Evolutionary conservation across 2,329 filamentous ascomycete species (phyloP).

Genomic region (Fusarium agapanthi): DNA sequence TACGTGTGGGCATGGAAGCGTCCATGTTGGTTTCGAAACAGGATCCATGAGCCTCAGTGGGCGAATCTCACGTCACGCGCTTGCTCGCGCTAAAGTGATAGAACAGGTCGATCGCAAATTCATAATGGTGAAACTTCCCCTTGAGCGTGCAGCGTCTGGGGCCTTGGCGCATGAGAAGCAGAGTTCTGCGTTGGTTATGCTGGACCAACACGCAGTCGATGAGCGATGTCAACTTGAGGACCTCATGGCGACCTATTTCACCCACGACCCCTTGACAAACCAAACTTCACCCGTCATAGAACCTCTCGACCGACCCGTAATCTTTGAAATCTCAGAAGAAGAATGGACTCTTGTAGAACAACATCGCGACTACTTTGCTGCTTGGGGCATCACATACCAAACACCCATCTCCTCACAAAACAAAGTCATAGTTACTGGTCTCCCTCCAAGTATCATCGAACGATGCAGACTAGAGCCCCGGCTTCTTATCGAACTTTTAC

Average conservation of each 20-base stretch:
- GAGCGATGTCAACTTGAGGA: constrained; percentile 83
- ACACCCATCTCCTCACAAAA: constrained; percentile 37
- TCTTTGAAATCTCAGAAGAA: constrained; percentile 69
- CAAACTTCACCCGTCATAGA: constrained; percentile 45
- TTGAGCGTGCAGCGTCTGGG: constrained; percentile 12
- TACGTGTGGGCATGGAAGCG: constrained; percentile 8
- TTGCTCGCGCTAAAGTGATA: constrained; percentile 72
- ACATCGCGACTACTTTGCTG: constrained; percentile 65
- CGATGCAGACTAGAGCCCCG: constrained; percentile 77
- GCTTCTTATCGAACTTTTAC: constrained; percentile 76
- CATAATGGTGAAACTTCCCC: constrained; percentile 72
- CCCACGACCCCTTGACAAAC: not conserved
- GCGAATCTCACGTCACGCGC: constrained; percentile 68
- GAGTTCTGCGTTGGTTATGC: constrained; percentile 71
- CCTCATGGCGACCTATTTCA: constrained; percentile 68
- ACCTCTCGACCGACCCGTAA: constrained; percentile 61
- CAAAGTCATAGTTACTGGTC: constrained; percentile 59
- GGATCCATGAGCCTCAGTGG: constrained; percentile 46
- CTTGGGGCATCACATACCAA: constrained; percentile 79
- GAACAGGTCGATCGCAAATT: constrained; percentile 92
- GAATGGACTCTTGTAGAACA: constrained; percentile 69
- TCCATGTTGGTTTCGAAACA: constrained; percentile 43
- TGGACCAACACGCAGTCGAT: constrained; percentile 96
- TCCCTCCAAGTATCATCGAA: constrained; percentile 79
- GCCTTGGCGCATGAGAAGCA: not conserved